Conservation (phyloP, 805 yeast species). For the Metschnikowia noctiluminum region DNA sequence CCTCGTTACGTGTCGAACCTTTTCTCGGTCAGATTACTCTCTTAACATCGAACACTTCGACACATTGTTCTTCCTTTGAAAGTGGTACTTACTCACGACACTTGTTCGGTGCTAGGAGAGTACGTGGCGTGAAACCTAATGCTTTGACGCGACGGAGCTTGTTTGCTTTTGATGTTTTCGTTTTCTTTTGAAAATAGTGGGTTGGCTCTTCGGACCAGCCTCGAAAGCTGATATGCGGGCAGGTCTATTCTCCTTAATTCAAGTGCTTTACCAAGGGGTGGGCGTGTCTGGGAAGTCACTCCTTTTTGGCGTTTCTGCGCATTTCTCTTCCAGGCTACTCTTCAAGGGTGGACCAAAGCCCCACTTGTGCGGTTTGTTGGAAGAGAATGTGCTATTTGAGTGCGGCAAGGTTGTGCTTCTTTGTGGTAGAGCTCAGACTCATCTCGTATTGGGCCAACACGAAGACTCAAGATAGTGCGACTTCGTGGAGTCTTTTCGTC, state of each 20-base stretch:
- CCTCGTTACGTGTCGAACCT: neutral
- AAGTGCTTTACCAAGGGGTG: constrained; percentile 10
- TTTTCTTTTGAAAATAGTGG: constrained; percentile 8
- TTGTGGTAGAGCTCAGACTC: neutral
- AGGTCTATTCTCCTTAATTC: constrained; percentile 6
- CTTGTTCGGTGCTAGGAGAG: constrained; percentile 1
- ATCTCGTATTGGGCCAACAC: constrained; percentile 3
- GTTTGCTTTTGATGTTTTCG: constrained; percentile 18
- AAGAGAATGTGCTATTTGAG: constrained; percentile 2
- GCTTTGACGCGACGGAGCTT: neutral
- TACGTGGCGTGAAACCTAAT: neutral
- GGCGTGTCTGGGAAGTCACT: neutral
- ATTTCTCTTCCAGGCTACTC: constrained; percentile 12
- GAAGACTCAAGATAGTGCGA: constrained; percentile 14
- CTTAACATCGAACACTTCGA: constrained; percentile 1
- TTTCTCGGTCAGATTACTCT: neutral
- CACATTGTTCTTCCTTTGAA: neutral
- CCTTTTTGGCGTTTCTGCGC: neutral
- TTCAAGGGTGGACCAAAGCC: constrained; percentile 15
- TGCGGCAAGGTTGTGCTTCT: neutral
- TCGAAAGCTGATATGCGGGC: constrained; percentile 18
- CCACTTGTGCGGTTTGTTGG: constrained; percentile 13
- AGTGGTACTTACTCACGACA: neutral
- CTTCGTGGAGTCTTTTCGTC: constrained; percentile 13
- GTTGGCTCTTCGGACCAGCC: neutral